These are phyloP conservation scores for Saccharomycopsis lassenensis DNA, from an alignment of 805 yeast species.

Conservation along the genomic window DNA sequence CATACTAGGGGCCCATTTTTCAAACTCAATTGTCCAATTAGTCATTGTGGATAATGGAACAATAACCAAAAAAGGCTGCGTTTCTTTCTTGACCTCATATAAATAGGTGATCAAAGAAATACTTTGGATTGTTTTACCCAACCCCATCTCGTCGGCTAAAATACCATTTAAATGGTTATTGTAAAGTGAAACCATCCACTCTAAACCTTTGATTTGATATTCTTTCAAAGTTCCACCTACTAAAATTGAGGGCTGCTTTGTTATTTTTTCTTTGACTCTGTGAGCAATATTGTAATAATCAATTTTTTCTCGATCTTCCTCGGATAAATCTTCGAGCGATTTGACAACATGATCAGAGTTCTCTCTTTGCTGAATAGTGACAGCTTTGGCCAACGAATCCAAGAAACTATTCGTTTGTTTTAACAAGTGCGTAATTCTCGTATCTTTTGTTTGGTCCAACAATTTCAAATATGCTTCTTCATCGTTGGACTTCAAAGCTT, in stretches of 20 bases:
- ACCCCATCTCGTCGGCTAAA: constrained; percentile 96
- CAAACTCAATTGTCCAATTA: constrained; percentile 79
- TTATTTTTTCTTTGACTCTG: constrained; percentile 53
- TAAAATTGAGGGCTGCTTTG: constrained; percentile 54
- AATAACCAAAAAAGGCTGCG: constrained; percentile 65
- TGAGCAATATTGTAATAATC: constrained; percentile 83
- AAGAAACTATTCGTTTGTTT: constrained; percentile 71
- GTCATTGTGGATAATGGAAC: constrained; percentile 79
- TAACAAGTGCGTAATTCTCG: constrained; percentile 73
- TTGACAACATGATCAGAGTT: constrained; percentile 15
- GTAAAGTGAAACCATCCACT: constrained; percentile 96
- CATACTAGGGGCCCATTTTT: constrained; percentile 79
- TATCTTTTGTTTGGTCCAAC: constrained; percentile 78
- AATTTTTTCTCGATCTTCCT: constrained; percentile 26
- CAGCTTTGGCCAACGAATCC: constrained; percentile 71
- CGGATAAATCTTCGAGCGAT: constrained; percentile 29
- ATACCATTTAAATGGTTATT: constrained; percentile 94
- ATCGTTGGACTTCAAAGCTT: constrained; percentile 77
- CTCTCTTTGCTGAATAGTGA: constrained; percentile 62
- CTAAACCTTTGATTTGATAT: constrained; percentile 83
- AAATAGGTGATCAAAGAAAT: constrained; percentile 64
- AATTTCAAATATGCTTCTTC: constrained; percentile 80
- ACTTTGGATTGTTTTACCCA: constrained; percentile 89
- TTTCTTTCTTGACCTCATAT: constrained; percentile 52
- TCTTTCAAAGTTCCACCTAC: constrained; percentile 76